Base-by-base conservation (phyloP, 805 yeast genomes). In the Saturnispora dispora region DNA sequence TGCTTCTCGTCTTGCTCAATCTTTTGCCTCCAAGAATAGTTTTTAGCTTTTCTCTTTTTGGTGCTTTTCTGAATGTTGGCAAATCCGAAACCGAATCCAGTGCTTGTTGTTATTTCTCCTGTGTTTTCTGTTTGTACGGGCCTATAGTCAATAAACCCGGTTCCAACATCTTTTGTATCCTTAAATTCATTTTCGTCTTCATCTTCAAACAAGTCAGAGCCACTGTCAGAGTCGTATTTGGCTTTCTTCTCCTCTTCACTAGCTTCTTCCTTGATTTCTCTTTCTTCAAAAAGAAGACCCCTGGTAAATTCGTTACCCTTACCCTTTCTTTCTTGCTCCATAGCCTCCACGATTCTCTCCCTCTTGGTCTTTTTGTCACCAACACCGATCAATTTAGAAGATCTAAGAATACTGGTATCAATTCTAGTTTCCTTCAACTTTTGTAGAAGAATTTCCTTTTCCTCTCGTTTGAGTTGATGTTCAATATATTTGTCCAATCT, bases 401-500 rank as follows among this genome's bases (percentile, higher is more conserved):
- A 82, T 25, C 79, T 82, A 56, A 88, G 71, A 11, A 79, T 58
- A 0, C 82, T 69, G 0, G 96, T 80, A 62, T 90, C 96, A 45
- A 91, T 75, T 52, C 76, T 74, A 1, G 87, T 79, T 27, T 74
- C 76, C 47, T 83, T 76, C 41, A 91, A 71, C 64, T 88, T 89
- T 56, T 83, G 81, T 42, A 91, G 70, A 50, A 91, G 71, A 3
- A 77, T 76, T 58, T 85, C 85, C 66, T 86, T 86, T 68, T 91
- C 98, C 64, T 91, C 96, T 62, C 95, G 73, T 60, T 84, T 85
- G 58, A 89, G 63, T 64, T 89, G 96, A 68, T 87, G 95, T 53
- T 89, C 95, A 37, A 91, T 88, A 66, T 88, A 91, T 66, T 91
- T 91, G 55, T 91, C 97, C 43, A 91, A 69, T 52, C 98, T 71